These are phyloP conservation scores for Tephrocybe sp. DNA, from an alignment of 768 basidiomycete genomes.

Conservation along the genomic window DNA sequence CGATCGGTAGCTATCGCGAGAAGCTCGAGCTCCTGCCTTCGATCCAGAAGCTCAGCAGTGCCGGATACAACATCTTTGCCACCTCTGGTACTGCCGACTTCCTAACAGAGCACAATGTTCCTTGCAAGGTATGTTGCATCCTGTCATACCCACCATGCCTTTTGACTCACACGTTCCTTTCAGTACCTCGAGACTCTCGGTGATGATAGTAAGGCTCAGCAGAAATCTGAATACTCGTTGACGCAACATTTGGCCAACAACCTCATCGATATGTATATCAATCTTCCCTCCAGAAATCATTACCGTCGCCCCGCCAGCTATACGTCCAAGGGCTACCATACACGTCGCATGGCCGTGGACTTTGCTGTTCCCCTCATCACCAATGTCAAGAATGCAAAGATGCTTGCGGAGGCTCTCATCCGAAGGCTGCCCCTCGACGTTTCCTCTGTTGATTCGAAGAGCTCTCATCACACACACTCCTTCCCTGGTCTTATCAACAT, in stretches of 20 bases:
- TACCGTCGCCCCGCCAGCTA: slow-evolving; percentile 97
- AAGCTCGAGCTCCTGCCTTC: slow-evolving; percentile 95
- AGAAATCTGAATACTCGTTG: slow-evolving; percentile 97
- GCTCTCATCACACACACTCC: slow-evolving; percentile 83
- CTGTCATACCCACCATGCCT: background rate
- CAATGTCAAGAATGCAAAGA: slow-evolving; percentile 97
- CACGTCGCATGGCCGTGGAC: slow-evolving; percentile 98
- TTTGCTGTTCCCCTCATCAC: slow-evolving; percentile 97
- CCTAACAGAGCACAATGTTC: slow-evolving; percentile 92
- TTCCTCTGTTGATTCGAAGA: slow-evolving; percentile 89
- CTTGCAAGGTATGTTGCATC: slow-evolving; percentile 70
- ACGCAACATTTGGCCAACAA: slow-evolving; percentile 96
- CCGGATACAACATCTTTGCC: slow-evolving; percentile 95
- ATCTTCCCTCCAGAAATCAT: slow-evolving; percentile 95
- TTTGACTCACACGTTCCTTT: slow-evolving; percentile 1
- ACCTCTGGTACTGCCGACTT: slow-evolving; percentile 98
- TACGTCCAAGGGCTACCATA: slow-evolving; percentile 93
- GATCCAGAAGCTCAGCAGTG: slow-evolving; percentile 89
- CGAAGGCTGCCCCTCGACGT: slow-evolving; percentile 90
- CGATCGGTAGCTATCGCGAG: slow-evolving; percentile 95
- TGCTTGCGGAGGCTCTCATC: slow-evolving; percentile 90
- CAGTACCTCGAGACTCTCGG: slow-evolving; percentile 89
- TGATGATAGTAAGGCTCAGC: slow-evolving; percentile 68
- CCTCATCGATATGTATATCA: slow-evolving; percentile 99
- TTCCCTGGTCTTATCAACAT: slow-evolving; percentile 94